These are phyloP conservation scores for Prunus salicina DNA, from an alignment of 306 rosid species.

Conservation along the genomic window DNA sequence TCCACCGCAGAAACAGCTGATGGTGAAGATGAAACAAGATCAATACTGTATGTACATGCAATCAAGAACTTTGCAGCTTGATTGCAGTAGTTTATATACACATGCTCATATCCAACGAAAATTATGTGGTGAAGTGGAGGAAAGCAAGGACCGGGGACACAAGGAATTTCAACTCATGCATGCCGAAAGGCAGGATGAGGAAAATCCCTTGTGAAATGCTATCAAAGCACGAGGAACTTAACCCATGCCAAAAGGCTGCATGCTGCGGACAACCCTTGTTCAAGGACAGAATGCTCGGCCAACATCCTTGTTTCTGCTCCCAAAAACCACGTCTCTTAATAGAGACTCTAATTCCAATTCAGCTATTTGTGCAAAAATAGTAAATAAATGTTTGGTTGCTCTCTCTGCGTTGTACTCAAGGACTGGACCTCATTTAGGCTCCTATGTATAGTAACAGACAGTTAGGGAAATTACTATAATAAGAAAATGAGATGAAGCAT, in stretches of 20 bases:
- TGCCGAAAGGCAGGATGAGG: constrained; percentile 21
- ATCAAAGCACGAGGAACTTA: not conserved
- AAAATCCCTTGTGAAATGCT: constrained; percentile 17
- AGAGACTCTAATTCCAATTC: not conserved
- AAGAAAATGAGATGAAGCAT: not conserved
- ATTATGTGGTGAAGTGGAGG: not conserved
- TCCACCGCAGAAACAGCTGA: not conserved
- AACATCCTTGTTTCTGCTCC: not conserved
- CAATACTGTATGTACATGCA: not conserved
- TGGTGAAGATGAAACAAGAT: constrained; percentile 1
- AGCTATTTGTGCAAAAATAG: constrained; percentile 6
- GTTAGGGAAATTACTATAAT: not conserved
- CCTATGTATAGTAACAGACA: not conserved
- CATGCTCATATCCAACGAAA: not conserved
- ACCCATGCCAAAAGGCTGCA: constrained; percentile 12
- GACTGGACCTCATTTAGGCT: constrained; percentile 2
- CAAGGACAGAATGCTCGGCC: not conserved
- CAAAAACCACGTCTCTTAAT: not conserved
- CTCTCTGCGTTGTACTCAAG: not conserved
- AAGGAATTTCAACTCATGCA: constrained; percentile 24
- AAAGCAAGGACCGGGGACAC: constrained; percentile 3
- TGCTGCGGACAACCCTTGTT: not conserved
- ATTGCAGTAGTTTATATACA: not conserved
- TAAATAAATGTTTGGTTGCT: not conserved
- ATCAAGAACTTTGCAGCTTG: not conserved